Base-by-base conservation (phyloP, 1,139 yeast species). In the Tardiomyces blankii region DNA sequence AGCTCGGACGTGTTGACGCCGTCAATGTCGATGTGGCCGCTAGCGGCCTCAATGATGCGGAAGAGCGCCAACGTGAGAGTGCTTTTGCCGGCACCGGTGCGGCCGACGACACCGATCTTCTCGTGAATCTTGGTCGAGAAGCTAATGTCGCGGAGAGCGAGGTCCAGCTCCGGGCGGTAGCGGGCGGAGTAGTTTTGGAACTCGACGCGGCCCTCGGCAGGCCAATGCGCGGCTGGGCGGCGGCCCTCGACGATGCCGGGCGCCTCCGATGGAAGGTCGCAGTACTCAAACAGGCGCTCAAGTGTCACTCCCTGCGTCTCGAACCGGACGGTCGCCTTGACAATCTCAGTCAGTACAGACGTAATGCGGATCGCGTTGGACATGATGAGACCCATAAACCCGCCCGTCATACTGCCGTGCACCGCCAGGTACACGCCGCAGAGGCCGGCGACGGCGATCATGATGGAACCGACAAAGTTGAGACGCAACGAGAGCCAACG, bases 1-100 rank as follows among this genome's bases (percentile, higher is more conserved):
- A 81, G 55, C 11, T 60, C 61, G 1, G 79, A 62, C 40, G 75
- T 75, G 55, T 80, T 80, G 30, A 76, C 55, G 2, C 69, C 81
- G 58, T 80, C 88, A 54, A 82, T 76, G 7, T 54, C 46, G 42
- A 81, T 73, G 23, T 54, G 53, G 2, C 93, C 93, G 2, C 23
- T 19, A 1, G 68, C 69, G 0, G 88, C 77, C 56, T 83, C 89
- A 45, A 84, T 72, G 50, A 84, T 68, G 51, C 94, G 69, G 65
- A 82, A 84, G 12, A 84, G 61, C 0, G 89, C 82, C 54, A 82
- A 61, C 1, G 84, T 77, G 42, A 84, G 64, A 1, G 89, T 77
- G 40, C 86, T 78, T 59, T 84, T 84, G 25, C 93, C 93, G 0
- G 93, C 89, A 41, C 94, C 94, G 0, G 94, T 84, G 54, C 94